A percentile compares a stretch with the other conserved stretches of the same genome.
Conservation (phyloP, 1,139 yeast species). For the Blastobotrys serpentis region DNA sequence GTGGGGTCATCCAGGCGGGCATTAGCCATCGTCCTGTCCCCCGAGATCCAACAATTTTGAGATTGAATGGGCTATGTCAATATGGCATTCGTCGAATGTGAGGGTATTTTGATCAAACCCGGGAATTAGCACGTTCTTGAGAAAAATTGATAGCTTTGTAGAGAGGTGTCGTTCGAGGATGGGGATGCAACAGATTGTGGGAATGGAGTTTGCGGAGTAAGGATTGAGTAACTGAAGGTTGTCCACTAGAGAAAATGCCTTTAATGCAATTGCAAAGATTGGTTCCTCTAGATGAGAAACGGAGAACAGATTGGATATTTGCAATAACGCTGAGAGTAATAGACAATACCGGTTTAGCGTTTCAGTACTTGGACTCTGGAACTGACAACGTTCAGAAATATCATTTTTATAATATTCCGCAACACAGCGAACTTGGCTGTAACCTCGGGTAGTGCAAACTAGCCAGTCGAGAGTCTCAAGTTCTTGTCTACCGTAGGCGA, state of each 20-base stretch:
- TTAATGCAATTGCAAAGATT: background rate
- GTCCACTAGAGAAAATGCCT: background rate
- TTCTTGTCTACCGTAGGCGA: background rate
- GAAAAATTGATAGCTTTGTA: background rate
- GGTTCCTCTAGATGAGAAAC: background rate
- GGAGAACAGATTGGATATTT: background rate
- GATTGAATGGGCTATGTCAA: too few species aligned
- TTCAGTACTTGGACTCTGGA: background rate
- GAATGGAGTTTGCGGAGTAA: background rate
- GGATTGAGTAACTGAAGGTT: background rate
- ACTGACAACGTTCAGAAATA: background rate
- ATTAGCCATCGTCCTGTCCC: too few species aligned
- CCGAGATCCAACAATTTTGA: too few species aligned
- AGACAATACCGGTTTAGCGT: background rate
- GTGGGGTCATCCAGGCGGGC: too few species aligned
- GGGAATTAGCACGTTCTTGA: background rate
- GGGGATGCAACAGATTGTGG: slow-evolving; percentile 1
- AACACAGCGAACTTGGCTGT: background rate
- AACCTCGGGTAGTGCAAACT: background rate
- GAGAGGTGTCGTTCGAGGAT: slow-evolving; percentile 1
- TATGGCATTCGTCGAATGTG: too few species aligned
- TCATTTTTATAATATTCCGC: background rate
- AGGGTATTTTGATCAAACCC: background rate
- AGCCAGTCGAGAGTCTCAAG: background rate
- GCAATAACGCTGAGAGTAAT: background rate